Evolutionary conservation across 2,329 filamentous ascomycete genomes (phyloP).

Genomic region (Pseudogymnoascus sp.): DNA sequence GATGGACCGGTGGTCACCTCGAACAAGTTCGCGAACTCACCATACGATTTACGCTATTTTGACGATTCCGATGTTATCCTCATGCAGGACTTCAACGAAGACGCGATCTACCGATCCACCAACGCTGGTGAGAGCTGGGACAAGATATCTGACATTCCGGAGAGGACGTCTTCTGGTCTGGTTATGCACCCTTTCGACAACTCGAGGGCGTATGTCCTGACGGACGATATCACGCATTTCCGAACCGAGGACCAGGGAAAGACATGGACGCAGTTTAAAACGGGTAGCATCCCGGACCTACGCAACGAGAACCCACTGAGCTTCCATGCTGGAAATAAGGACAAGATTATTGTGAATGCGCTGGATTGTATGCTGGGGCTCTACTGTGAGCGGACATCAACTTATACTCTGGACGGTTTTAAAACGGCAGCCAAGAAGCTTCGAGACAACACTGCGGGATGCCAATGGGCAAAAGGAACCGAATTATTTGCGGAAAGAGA

Average conservation of each 20-base stretch:
- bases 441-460: conserved; percentile 62
- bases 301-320: conserved; percentile 43
- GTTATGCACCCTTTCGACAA: conserved; percentile 71
- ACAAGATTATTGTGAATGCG: conserved; percentile 79
- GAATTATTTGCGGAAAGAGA: conserved; percentile 64
- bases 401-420: conserved; percentile 85
- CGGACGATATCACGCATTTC: conserved; percentile 63
- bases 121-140: conserved; percentile 77
- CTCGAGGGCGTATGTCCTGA: conserved; percentile 72
- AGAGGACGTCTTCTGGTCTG: conserved; percentile 54
- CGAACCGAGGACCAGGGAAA: conserved; percentile 76
- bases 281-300: conserved; percentile 47
- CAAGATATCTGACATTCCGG: conserved; percentile 53
- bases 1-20: conserved; percentile 53
- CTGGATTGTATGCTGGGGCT: conserved; percentile 54
- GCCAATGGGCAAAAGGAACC: conserved; percentile 79
- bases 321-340: conserved; percentile 77
- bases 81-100: conserved; percentile 57
- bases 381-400: conserved; percentile 53
- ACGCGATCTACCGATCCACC: conserved; percentile 65
- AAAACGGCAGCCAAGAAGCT: conserved; percentile 55
- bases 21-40: conserved; percentile 57
- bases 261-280: conserved; percentile 68
- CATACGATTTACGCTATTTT: conserved; percentile 75
- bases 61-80: conserved; percentile 78